Base-by-base conservation (phyloP, 1,284 basidiomycete genomes). In the Tilletia setariae region DNA sequence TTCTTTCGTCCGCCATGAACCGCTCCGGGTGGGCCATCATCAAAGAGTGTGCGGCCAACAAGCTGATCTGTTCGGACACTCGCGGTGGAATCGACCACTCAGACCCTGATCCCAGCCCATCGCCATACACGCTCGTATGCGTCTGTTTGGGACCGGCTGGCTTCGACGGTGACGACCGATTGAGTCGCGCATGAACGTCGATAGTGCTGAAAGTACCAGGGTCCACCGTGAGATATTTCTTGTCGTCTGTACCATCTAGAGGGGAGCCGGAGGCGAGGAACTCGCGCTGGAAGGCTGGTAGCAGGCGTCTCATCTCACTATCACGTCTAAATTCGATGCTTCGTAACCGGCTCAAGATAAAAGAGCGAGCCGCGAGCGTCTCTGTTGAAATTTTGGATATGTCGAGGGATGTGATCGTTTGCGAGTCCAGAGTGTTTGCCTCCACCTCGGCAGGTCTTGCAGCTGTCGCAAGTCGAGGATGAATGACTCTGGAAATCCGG, bases 41-140 rank as follows among this genome's bases (percentile, higher is more conserved):
- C 70, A 89, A 86, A 67, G 86, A 86, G 83, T 96, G 93, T 0
- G 90, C 86, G 0, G 90, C 91, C 70, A 91, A 87, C 9, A 86
- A 77, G 9, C 72, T 77, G 49, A 69, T 62, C 2, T 72, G 69
- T 73, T 46, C 73, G 70, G 15, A 70, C 67, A 0, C 70, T 72
- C 3, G 70, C 72, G 19, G 70, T 63, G 1, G 11, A 7, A 9
- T 15, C 51, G 28, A 25, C 23, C 23, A 28, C 28, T 53, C 11
- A 15, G 23, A 25, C 15, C 0, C 23, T 13, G 13, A 25, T n/a
- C 21, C 21, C 3, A 23, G 51, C 21, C 51, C 15, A 25, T 23
- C 70, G 23, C 25, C 74, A 67, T 4, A 75, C 49, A 8, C 74
- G 59, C 21, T 71, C 49, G 7, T 74, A 43, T 49, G 70, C 72